Evolutionary conservation across 2,329 filamentous ascomycete species (phyloP), one percentile per base, ranked within the genome.

Genomic region (Xylariaceae sp.): DNA sequence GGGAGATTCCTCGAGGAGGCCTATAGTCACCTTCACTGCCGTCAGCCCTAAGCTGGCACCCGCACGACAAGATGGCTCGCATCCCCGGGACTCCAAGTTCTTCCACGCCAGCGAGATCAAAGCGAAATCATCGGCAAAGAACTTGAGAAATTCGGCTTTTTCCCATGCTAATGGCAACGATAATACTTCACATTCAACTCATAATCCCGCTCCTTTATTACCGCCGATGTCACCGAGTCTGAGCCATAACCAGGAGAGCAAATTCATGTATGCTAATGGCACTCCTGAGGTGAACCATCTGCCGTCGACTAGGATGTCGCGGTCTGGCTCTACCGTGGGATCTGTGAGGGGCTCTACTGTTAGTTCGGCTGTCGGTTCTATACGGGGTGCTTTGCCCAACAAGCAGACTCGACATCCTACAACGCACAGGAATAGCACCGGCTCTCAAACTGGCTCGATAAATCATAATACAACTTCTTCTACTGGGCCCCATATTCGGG

Each of bases 81-180:
- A 59, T 55, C 37, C 60, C 61, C 66, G 70, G 17, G 81, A 83
- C 55, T 76, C 87, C 56, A 93, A 91, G 76, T 97, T 97, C 80
- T 97, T 99, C 73, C 92, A 95, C 72, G 94, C 92, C 34, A 90
- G 87, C 72, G 90, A 96, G 66, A 88, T 82, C 45, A 87, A 83
- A 66, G 74, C 78, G 18, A 65, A 69, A 30, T 53, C 35, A 17
- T 58, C 68, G 52, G 74, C 79, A 17, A 78, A 80, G 39, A 61
- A 70, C 9, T 67, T 79, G 18, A 78, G 80, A 37, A 61, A 70
- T 10, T 67, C 80, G 9, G 78, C 77, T n/a, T 84, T 85, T 65
- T 80, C 84, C 68, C 83, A 85, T 61, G 82, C 82, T 61, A 85
- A 81, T 66, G 79, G 80, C 50, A 73, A 73, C 42, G 71, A 73